These are phyloP conservation scores for Leishmania tropica DNA, from an alignment of 208 protist genomes.

Conservation along the genomic window DNA sequence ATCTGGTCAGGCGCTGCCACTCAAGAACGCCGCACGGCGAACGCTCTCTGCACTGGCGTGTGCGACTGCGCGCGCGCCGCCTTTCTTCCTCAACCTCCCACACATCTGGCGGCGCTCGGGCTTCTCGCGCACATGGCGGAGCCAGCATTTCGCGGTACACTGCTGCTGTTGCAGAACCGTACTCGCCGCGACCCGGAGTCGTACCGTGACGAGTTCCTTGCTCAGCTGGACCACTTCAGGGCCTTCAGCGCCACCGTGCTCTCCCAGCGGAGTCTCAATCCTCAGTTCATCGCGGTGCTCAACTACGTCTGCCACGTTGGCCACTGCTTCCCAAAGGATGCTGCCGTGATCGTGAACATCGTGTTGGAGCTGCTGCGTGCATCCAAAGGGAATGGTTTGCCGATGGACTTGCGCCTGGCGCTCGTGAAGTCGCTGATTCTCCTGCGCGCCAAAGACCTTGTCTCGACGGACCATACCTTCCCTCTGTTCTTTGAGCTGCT, in stretches of 20 bases:
- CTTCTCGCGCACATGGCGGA: slow-evolving; percentile 47
- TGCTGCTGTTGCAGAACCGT: slow-evolving; percentile 96
- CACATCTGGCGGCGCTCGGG: background rate
- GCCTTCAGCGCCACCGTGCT: slow-evolving; percentile 89
- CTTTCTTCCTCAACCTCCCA: background rate
- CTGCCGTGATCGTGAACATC: slow-evolving; percentile 72
- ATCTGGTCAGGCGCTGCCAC: background rate
- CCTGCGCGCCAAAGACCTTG: slow-evolving; percentile 92
- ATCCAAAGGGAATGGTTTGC: slow-evolving; percentile 75
- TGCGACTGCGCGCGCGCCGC: background rate
- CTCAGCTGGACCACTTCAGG: slow-evolving; percentile 95
- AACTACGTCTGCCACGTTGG: slow-evolving; percentile 89
- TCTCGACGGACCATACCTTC: slow-evolving; percentile 87
- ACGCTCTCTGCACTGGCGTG: background rate
- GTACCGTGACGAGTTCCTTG: slow-evolving; percentile 96
- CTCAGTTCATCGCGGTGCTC: slow-evolving; percentile 83
- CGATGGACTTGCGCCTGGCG: slow-evolving; percentile 78
- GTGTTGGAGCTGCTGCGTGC: slow-evolving; percentile 88
- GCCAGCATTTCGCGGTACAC: slow-evolving; percentile 85
- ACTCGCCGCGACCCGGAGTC: slow-evolving; percentile 95
- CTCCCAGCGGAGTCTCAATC: slow-evolving; percentile 86
- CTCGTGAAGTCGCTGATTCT: slow-evolving; percentile 95
- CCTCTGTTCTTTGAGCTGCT: slow-evolving; percentile 97
- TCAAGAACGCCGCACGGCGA: background rate
- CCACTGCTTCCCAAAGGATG: slow-evolving; percentile 92